Conservation (phyloP, 2,329 filamentous ascomycete genomes). For the Trichophyton benhamiae region DNA sequence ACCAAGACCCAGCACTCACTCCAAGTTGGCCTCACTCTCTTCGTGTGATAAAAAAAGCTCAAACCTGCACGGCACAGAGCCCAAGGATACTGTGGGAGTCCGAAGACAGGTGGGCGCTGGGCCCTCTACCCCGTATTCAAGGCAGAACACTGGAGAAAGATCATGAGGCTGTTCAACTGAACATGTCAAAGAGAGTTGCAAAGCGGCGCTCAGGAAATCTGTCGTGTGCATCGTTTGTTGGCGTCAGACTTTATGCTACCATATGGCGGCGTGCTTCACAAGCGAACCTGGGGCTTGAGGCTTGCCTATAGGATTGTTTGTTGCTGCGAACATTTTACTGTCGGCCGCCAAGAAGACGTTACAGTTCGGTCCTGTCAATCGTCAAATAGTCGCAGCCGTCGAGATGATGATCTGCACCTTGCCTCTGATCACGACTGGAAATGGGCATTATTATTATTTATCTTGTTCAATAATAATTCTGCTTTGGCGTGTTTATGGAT, state of each 20-base stretch:
- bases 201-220: neutral
- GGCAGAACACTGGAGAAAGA: neutral
- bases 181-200: neutral
- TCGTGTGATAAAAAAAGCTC: neutral
- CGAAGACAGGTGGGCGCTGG: neutral
- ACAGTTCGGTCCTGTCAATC: slow-evolving; percentile 1
- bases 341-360: neutral
- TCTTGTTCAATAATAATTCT: neutral
- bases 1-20: neutral
- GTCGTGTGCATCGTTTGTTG: neutral
- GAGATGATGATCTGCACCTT: neutral
- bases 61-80: neutral
- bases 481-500: neutral
- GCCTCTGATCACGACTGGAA: neutral
- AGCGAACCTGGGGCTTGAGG: neutral
- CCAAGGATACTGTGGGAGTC: neutral
- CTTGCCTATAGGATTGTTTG: neutral
- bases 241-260: neutral
- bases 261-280: neutral
- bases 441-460: neutral
- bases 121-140: neutral
- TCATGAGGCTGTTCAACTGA: neutral
- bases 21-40: neutral
- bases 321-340: neutral
- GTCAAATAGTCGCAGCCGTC: neutral